Evolutionary conservation across 805 yeast genomes (phyloP), one percentile per base, ranked within the genome.

Genomic region (Yarrowia sp.): DNA sequence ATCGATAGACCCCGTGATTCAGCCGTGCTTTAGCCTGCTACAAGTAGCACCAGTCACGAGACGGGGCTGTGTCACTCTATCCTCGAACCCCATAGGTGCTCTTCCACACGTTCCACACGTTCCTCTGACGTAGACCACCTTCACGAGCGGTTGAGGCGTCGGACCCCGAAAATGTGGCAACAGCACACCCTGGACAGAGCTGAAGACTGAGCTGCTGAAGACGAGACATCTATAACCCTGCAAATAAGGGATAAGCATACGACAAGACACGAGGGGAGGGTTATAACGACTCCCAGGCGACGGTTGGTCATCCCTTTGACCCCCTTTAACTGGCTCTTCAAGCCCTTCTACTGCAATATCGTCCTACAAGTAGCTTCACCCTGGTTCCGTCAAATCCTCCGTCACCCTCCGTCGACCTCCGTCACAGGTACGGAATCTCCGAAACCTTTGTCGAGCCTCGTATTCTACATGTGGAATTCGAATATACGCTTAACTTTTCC

Each of bases 401-500:
- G 64, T 33, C 50, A 13, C 50, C 64, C 50, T 58, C 63, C 55
- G 55, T 15, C 3, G 17, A 10, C 14, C 39, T 49, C 55, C 63
- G 63, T 17, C 38, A 30, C 17, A 9, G 50, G 17, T 10, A 43
- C 64, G 64, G 64, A 58, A 43, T 43, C 40, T 58, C 49, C 50
- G 50, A 58, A 33, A 15, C 33, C 64, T 58, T 58, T 58, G 64
- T 42, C 50, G 17, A n/a, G n/a, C 50, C 30, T 58, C 64, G 64
- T 58, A 43, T 58, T 58, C 64, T n/a, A 10, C 50, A 42, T 58
- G 64, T 30, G 64, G 64, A 58, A 42, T 58, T 43, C 33, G 36
- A 58, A 33, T 19, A 58, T 43, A 58, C 64, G 64, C 64, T 43
- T 58, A 58, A 58, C 50, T 58, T 58, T 33, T 58, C 64, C 64